These are phyloP conservation scores for Stenogyne calaminthoides DNA, from an alignment of 305 asterid species.

Conservation along the genomic window DNA sequence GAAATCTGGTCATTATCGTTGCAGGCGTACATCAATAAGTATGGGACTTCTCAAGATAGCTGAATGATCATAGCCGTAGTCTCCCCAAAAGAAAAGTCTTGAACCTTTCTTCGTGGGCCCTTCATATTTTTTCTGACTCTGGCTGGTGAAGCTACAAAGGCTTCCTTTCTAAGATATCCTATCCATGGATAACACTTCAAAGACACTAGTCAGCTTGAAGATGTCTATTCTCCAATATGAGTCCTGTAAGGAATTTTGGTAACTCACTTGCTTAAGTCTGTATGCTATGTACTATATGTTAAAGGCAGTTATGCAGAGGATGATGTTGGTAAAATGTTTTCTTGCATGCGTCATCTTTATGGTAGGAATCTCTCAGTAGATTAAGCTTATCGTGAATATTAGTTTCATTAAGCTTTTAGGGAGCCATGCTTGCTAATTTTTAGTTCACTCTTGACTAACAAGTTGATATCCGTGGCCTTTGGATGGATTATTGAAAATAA, in stretches of 20 bases:
- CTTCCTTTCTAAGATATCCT: slow-evolving; percentile 27
- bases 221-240: slow-evolving; percentile 27
- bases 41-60: slow-evolving; percentile 59
- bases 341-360: slow-evolving; percentile 13
- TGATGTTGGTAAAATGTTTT: slow-evolving; percentile 8
- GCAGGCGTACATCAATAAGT: slow-evolving; percentile 83
- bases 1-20: slow-evolving; percentile 42
- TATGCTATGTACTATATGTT: slow-evolving; percentile 14
- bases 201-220: slow-evolving; percentile 19
- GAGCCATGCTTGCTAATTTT: slow-evolving; percentile 1
- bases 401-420: not conserved
- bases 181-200: slow-evolving; percentile 29
- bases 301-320: slow-evolving; percentile 1
- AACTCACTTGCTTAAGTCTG: slow-evolving; percentile 16
- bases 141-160: slow-evolving; percentile 30
- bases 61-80: slow-evolving; percentile 26
- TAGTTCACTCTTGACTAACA: slow-evolving; percentile 6
- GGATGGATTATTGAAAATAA: too few species aligned
- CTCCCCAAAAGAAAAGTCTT: slow-evolving; percentile 31
- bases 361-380: slow-evolving; percentile 12
- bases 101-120: slow-evolving; percentile 35
- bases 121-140: slow-evolving; percentile 15
- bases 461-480: not conserved
- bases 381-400: slow-evolving; percentile 10
- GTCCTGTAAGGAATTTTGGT: slow-evolving; percentile 1